Percentiles rank a stretch among this genome's conserved stretches.
phyloP scores from a whole-genome alignment of 169 alveolate species.

The Eimeria tenella region DNA sequence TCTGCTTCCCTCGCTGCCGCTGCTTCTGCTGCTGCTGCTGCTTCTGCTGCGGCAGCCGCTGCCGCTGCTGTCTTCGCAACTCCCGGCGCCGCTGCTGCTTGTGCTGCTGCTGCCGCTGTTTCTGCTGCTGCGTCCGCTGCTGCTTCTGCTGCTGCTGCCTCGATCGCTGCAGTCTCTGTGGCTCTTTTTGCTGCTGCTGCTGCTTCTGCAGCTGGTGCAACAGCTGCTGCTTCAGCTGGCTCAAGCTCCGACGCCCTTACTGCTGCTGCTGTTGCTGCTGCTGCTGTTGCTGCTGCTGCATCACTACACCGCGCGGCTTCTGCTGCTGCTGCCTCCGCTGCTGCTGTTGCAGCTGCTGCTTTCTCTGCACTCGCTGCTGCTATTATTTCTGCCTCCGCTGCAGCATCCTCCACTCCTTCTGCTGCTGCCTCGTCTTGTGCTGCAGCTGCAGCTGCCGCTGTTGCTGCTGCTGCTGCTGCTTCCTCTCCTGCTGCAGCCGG shows the following conservation, averaged over 20 bases:
- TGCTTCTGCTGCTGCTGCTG: not conserved
- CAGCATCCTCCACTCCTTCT: not conserved
- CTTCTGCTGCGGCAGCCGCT: not conserved
- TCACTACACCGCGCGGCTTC: not conserved
- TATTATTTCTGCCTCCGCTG: not conserved
- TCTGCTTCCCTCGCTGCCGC: not conserved
- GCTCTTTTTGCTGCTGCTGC: no score
- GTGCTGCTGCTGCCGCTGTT: no score
- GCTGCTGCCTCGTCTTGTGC: not conserved
- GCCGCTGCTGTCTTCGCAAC: not conserved
- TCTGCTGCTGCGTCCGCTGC: no score
- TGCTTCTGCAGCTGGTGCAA: no score
- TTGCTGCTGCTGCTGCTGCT: not conserved
- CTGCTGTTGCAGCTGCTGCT: not conserved
- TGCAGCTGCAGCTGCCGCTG: not conserved
- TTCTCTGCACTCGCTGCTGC: not conserved
- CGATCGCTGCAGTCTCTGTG: no score
- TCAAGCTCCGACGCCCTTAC: no score
- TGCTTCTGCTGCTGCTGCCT: no score
- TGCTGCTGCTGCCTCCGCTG: conserved; percentile 19
- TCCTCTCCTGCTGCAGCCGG: conserved; percentile 10
- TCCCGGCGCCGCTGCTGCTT: no score
- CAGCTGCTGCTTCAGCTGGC: no score
- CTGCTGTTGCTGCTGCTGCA: not conserved
- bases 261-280: not conserved